phyloP scores from a whole-genome alignment of 106 monocot genomes.

The Alisma plantagoaquatica region DNA sequence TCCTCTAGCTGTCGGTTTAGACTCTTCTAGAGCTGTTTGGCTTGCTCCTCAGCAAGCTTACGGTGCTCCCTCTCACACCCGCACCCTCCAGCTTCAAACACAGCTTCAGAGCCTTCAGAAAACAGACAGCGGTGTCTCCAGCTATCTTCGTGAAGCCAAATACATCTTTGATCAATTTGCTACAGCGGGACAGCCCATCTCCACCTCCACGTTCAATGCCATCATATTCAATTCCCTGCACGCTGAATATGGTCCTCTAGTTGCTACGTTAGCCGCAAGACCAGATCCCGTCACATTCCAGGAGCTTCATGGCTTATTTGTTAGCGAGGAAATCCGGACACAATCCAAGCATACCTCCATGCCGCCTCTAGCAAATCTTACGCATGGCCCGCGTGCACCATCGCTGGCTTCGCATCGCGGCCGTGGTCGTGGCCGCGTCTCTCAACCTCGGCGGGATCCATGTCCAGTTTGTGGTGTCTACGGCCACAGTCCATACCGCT shows the following conservation, averaged over 20 bases:
- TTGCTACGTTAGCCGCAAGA: background rate
- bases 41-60: background rate
- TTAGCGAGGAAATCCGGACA: background rate
- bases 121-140: background rate
- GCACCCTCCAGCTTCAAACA: background rate
- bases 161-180: background rate
- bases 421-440: too few relatives aligned
- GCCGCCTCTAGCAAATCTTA: too few relatives aligned
- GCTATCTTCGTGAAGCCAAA: background rate
- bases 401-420: too few relatives aligned
- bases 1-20: too few relatives aligned
- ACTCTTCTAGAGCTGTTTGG: background rate
- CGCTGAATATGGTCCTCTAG: background rate
- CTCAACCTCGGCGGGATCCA: too few relatives aligned
- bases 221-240: background rate
- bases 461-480: too few relatives aligned
- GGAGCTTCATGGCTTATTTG: background rate
- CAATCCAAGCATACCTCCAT: too few relatives aligned
- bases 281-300: background rate
- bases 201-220: too few relatives aligned
- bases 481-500: too few relatives aligned
- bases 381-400: too few relatives aligned
- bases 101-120: constrained; percentile 3
- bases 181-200: background rate
- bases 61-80: background rate